Conservation (phyloP, 2,329 filamentous ascomycete species). For the Verticillium isaacii region DNA sequence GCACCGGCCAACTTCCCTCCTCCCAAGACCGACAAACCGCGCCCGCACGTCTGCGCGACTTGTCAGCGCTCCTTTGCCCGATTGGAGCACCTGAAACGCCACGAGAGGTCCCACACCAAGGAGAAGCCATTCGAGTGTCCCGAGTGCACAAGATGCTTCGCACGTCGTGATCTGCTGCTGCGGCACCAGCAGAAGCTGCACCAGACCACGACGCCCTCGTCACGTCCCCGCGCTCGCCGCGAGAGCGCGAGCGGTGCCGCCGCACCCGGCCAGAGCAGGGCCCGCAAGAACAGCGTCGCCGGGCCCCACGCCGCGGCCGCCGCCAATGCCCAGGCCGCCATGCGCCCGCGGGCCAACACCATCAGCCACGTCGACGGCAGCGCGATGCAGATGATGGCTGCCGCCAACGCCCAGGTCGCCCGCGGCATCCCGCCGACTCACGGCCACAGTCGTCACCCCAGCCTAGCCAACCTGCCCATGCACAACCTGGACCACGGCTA, state of each 20-base stretch:
- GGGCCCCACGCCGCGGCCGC: slow-evolving; percentile 42
- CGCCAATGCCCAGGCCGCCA: slow-evolving; percentile 46
- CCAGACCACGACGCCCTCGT: slow-evolving; percentile 83
- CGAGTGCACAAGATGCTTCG: slow-evolving; percentile 92
- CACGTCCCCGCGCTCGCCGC: slow-evolving; percentile 79
- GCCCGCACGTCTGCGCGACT: slow-evolving; percentile 88
- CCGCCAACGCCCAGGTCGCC: slow-evolving; percentile 50
- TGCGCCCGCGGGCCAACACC: slow-evolving; percentile 90
- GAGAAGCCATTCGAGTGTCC: slow-evolving; percentile 98
- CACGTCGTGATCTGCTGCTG: slow-evolving; percentile 82
- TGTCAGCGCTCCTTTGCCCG: slow-evolving; percentile 91
- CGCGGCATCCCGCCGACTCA: slow-evolving; percentile 36
- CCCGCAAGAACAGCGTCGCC: slow-evolving; percentile 89
- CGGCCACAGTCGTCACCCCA: slow-evolving; percentile 66
- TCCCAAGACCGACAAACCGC: slow-evolving; percentile 94
- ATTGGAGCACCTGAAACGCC: slow-evolving; percentile 92
- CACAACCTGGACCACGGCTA: slow-evolving; percentile 59
- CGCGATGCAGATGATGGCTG: slow-evolving; percentile 67
- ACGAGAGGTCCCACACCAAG: slow-evolving; percentile 97
- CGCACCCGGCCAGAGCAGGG: slow-evolving; percentile 62
- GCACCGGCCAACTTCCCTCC: slow-evolving; percentile 57
- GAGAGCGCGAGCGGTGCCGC: slow-evolving; percentile 76
- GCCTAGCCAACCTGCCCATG: slow-evolving; percentile 63
- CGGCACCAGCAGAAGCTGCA: slow-evolving; percentile 98
- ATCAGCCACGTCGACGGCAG: slow-evolving; percentile 86